phyloP scores from a whole-genome alignment of 495 filamentous ascomycete species.

The Aspergillus saccharolyticus region DNA sequence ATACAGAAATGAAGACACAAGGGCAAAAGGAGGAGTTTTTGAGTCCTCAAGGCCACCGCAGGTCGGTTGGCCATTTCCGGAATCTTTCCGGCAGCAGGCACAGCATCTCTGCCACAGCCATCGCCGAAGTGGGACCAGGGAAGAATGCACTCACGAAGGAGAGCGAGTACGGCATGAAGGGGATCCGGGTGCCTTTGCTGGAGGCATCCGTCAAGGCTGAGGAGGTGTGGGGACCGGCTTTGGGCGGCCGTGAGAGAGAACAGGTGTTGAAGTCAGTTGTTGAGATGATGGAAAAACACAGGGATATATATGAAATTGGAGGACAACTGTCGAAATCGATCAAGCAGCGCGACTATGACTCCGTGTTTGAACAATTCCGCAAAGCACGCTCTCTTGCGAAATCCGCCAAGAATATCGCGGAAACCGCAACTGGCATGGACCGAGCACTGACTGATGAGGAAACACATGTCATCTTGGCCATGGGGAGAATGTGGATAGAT shows the following conservation, averaged over 20 bases:
- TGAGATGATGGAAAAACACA: slow-evolving; percentile 67
- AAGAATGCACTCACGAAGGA: slow-evolving; percentile 92
- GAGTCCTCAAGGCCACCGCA: slow-evolving; percentile 50
- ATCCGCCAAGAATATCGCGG: slow-evolving; percentile 60
- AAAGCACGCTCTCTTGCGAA: slow-evolving; percentile 71
- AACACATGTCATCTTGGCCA: slow-evolving; percentile 77
- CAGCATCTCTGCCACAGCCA: slow-evolving; percentile 30
- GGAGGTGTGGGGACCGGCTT: slow-evolving; percentile 91
- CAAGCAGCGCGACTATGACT: slow-evolving; percentile 82
- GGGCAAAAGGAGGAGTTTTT: slow-evolving; percentile 57
- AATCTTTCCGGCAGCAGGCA: slow-evolving; percentile 46
- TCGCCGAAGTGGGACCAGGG: slow-evolving; percentile 35
- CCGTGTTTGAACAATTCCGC: slow-evolving; percentile 77
- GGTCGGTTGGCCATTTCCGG: slow-evolving; percentile 59
- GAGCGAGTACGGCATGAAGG: slow-evolving; percentile 88
- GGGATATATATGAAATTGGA: slow-evolving; percentile 73
- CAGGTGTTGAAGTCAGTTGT: slow-evolving; percentile 73
- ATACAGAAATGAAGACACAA: slow-evolving; percentile 93
- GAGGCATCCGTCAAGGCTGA: slow-evolving; percentile 91
- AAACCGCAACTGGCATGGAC: slow-evolving; percentile 43
- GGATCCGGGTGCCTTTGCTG: slow-evolving; percentile 78
- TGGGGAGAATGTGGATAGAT: slow-evolving; percentile 91
- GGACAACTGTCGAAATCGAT: slow-evolving; percentile 76
- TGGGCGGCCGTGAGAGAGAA: slow-evolving; percentile 89
- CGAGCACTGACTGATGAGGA: slow-evolving; percentile 62